These are phyloP conservation scores for Boletus pseudopeckii DNA, from an alignment of 768 basidiomycete genomes.

Conservation along the genomic window DNA sequence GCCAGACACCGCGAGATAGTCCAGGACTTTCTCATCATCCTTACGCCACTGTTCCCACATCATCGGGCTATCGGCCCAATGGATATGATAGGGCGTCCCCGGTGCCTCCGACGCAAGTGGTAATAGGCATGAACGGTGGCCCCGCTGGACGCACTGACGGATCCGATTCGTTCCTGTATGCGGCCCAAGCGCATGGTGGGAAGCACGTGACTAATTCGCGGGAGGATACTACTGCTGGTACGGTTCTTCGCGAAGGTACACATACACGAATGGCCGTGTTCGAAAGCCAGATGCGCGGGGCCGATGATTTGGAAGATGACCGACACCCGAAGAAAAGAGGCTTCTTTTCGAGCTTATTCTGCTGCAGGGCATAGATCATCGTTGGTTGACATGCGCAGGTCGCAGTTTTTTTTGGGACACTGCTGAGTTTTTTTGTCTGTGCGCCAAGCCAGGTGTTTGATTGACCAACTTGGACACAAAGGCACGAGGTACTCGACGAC, in stretches of 20 bases:
- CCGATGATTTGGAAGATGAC: conserved; percentile 62
- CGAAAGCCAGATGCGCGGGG: conserved; percentile 62
- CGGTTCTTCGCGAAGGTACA: conserved; percentile 30
- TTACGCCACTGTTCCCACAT: conserved; percentile 63
- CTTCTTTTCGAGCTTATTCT: conserved; percentile 62
- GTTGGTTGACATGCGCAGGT: conserved; percentile 29
- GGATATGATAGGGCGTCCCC: conserved; percentile 60
- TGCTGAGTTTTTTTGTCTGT: conserved; percentile 15
- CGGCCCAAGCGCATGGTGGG: conserved; percentile 42
- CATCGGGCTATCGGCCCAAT: conserved; percentile 51
- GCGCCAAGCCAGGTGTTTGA: neutral
- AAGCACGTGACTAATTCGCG: conserved; percentile 52
- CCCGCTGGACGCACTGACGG: conserved; percentile 48
- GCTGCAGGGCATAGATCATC: conserved; percentile 57
- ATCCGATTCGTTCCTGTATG: conserved; percentile 70
- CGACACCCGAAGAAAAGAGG: conserved; percentile 58
- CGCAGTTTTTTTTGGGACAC: conserved; percentile 26
- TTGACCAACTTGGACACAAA: conserved; percentile 4
- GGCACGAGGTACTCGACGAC: conserved; percentile 32
- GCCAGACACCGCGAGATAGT: conserved; percentile 55
- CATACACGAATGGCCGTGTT: conserved; percentile 60
- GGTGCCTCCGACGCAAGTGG: conserved; percentile 32
- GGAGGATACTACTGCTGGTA: conserved; percentile 50
- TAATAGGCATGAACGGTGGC: conserved; percentile 36
- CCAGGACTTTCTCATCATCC: conserved; percentile 60